Base-by-base conservation (phyloP, 768 basidiomycete genomes). In the Suillus bovinus region DNA sequence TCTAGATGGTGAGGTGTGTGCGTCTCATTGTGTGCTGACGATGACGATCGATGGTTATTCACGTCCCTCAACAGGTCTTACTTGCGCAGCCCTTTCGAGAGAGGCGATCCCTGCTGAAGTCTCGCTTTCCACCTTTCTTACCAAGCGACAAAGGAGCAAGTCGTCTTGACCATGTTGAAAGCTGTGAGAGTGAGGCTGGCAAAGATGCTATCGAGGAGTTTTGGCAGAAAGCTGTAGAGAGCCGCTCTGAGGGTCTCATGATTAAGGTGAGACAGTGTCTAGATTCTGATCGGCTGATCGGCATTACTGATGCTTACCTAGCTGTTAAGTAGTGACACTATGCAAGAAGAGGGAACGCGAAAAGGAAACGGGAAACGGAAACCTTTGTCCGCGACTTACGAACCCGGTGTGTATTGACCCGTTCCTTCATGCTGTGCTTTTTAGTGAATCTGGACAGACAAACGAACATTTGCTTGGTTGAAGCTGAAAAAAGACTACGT, bases 401-500 rank as follows among this genome's bases (percentile, higher is more conserved):
- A 96, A 66, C 87, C 89, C 47, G 82, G 89, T 82, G 61, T 53
- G 77, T 49, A 44, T 64, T 20, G 64, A 50, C 20, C 52, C 10
- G 61, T 27, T 31, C 39, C 54, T 39, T 39, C 10, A 36, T 39
- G 36, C 24, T 39, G 54, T 38, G 20, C 14, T 24, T 20, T n/a
- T 8, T 61, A 20, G 24, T 33, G 14, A 31, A 29, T 31, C 24
- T 61, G 31, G 54, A 54, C 80, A 74, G 94, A 96, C 75, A 91
- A 91, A 73, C 80, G 95, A 64, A 92, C 90, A 22, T 87, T 83
- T 31, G 88, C 91, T 3, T 96, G 95, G 95, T 72, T 96, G 61
- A 95, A 96, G 72, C 80, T 96, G 49, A 97, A 97, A 77, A 94
- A 93, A 70, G 95, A 96, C 72, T 97, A 96, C 71, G 87, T 95